Conservation (phyloP, 2,329 filamentous ascomycete genomes). For the Fusarium sp. region DNA sequence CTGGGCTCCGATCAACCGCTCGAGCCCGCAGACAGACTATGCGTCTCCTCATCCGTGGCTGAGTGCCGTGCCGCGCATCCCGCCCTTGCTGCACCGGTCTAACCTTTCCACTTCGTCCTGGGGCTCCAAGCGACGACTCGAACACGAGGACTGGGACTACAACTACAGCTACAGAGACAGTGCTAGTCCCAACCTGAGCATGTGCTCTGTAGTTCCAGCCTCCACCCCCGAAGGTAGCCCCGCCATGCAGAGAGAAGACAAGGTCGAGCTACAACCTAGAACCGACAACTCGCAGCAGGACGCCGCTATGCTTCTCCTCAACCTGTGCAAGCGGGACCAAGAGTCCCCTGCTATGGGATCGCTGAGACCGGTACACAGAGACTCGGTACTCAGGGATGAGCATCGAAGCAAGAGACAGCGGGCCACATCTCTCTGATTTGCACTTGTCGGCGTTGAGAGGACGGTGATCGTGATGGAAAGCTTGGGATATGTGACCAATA, state of each 20-base stretch:
- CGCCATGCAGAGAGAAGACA: slow-evolving; percentile 5
- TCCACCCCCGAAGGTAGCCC: slow-evolving; percentile 36
- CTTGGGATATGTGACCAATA: slow-evolving; percentile 28
- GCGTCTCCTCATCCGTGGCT: slow-evolving; percentile 30
- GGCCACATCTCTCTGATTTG: slow-evolving; percentile 25
- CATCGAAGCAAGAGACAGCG: slow-evolving; percentile 42
- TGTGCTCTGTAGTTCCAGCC: slow-evolving; percentile 19
- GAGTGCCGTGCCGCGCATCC: slow-evolving; percentile 38
- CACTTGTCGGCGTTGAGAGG: neutral
- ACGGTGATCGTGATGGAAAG: neutral
- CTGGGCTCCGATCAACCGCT: slow-evolving; percentile 31
- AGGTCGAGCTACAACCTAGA: neutral
- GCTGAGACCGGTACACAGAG: neutral
- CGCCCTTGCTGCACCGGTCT: slow-evolving; percentile 20
- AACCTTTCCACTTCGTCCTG: slow-evolving; percentile 19
- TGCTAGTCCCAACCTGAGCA: slow-evolving; percentile 35
- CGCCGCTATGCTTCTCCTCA: slow-evolving; percentile 42
- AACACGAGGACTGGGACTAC: slow-evolving; percentile 34
- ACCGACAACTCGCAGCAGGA: slow-evolving; percentile 32
- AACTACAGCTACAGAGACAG: slow-evolving; percentile 29
- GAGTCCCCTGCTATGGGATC: neutral
- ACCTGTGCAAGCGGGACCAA: slow-evolving; percentile 29
- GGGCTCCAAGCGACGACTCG: slow-evolving; percentile 38
- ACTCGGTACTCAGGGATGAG: neutral
- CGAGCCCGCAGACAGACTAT: slow-evolving; percentile 36